A percentile compares a stretch with the other conserved stretches of the same genome.
phyloP scores from a whole-genome alignment of 306 rosid species.

The Adenanthera pavonina region DNA sequence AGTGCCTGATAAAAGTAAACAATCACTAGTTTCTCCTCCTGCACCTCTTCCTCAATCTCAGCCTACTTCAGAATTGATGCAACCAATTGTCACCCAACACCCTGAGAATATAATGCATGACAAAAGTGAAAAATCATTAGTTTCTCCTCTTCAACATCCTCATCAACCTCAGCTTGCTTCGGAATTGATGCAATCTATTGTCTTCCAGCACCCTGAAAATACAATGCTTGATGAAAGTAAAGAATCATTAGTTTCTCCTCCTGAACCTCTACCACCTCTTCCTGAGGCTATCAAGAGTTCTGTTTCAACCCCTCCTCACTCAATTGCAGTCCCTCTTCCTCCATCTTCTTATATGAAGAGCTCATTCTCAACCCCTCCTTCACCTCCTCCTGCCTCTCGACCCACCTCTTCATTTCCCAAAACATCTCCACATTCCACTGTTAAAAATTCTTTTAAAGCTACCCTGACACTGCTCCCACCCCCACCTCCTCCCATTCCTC shows the following conservation, averaged over 20 bases:
- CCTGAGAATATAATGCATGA: constrained; percentile 39
- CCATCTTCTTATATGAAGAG: constrained; percentile 16
- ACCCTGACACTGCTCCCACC: constrained; percentile 35
- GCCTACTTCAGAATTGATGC: constrained; percentile 36
- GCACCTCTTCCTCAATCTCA: constrained; percentile 35
- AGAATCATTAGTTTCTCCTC: constrained; percentile 24
- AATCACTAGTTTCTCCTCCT: constrained; percentile 22
- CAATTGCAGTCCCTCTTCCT: constrained; percentile 23
- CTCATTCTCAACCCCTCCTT: constrained; percentile 28
- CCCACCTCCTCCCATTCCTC: constrained; percentile 32
- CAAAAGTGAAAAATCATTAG: constrained; percentile 30
- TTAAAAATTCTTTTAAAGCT: constrained; percentile 36
- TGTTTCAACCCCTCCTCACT: background rate
- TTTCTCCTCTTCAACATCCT: constrained; percentile 23
- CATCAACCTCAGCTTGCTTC: background rate
- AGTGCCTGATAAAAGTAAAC: constrained; percentile 32
- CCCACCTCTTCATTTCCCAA: constrained; percentile 35
- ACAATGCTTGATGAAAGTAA: constrained; percentile 38
- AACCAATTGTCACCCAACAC: constrained; percentile 30
- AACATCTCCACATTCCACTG: constrained; percentile 34
- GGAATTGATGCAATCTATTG: constrained; percentile 22
- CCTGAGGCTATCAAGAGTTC: constrained; percentile 22
- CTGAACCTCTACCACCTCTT: constrained; percentile 19
- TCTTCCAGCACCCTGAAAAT: constrained; percentile 35
- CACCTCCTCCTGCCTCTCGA: constrained; percentile 38